Percentiles rank a stretch among this genome's conserved stretches.
These are phyloP conservation scores for Trametes cingulata DNA, from an alignment of 768 basidiomycete genomes.

Conservation along the genomic window DNA sequence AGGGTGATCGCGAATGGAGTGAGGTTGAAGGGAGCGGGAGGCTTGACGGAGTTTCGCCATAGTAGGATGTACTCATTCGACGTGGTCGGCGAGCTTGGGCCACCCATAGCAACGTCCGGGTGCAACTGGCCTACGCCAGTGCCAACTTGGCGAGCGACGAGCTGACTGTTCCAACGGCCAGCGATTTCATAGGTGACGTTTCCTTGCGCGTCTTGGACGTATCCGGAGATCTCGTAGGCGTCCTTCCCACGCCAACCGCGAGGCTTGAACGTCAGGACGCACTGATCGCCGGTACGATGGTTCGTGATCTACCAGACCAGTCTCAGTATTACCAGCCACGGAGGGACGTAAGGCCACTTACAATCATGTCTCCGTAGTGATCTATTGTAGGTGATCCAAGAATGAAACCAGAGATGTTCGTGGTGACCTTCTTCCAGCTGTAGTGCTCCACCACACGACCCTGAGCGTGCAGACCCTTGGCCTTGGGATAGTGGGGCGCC, in stretches of 20 bases:
- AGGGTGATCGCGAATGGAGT: slow-evolving; percentile 93
- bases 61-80: slow-evolving; percentile 78
- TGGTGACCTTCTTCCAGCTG: slow-evolving; percentile 94
- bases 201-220: slow-evolving; percentile 67
- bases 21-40: slow-evolving; percentile 85
- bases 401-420: slow-evolving; percentile 90
- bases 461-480: slow-evolving; percentile 39
- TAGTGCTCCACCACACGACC: slow-evolving; percentile 85
- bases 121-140: slow-evolving; percentile 56
- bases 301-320: slow-evolving; percentile 63
- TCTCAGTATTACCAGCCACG: not conserved
- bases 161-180: slow-evolving; percentile 93
- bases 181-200: slow-evolving; percentile 83
- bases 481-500: slow-evolving; percentile 63
- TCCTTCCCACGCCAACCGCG: slow-evolving; percentile 92
- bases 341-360: slow-evolving; percentile 41
- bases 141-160: slow-evolving; percentile 79
- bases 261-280: slow-evolving; percentile 92
- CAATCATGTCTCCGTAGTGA: slow-evolving; percentile 85
- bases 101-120: slow-evolving; percentile 66
- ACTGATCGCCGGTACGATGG: slow-evolving; percentile 86
- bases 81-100: slow-evolving; percentile 44
- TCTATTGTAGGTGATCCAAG: slow-evolving; percentile 70
- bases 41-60: slow-evolving; percentile 91
- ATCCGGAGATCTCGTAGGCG: slow-evolving; percentile 90